Evolutionary conservation across 371 early-diverging fungal species (phyloP).

Genomic region (Mucor piriformis): DNA sequence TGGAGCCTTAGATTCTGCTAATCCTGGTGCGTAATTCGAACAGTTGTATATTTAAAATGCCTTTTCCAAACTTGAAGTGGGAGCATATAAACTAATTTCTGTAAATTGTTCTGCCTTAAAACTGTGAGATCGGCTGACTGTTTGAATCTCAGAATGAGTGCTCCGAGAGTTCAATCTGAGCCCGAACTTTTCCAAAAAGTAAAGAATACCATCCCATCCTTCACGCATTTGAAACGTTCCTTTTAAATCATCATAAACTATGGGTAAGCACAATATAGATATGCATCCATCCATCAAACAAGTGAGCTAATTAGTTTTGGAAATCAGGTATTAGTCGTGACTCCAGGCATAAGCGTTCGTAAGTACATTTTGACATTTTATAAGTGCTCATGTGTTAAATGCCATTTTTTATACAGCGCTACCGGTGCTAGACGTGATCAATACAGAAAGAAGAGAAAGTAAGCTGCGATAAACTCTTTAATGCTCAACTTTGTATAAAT

Average conservation of each 20-base stretch:
- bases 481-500: too few relatives aligned
- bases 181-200: too few relatives aligned
- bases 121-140: too few relatives aligned
- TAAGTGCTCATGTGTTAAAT: not conserved
- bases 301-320: not conserved
- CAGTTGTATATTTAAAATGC: too few relatives aligned
- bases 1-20: too few relatives aligned
- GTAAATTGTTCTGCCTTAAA: too few relatives aligned
- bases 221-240: not conserved
- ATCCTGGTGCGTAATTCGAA: too few relatives aligned
- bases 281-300: conserved; percentile 9
- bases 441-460: conserved; percentile 94
- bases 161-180: too few relatives aligned
- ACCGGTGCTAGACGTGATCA: conserved; percentile 98
- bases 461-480: conserved; percentile 1
- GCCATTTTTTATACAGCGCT: conserved; percentile 52
- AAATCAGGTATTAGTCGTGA: conserved; percentile 94
- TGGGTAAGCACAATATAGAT: conserved; percentile 7
- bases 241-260: conserved; percentile 9
- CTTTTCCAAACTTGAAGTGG: too few relatives aligned
- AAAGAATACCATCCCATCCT: not conserved
- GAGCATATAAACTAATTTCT: too few relatives aligned
- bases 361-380: not conserved
- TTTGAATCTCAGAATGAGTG: too few relatives aligned
- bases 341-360: conserved; percentile 93